Evolutionary conservation across 768 basidiomycete species (phyloP).

Genomic region (Terana coerulea): DNA sequence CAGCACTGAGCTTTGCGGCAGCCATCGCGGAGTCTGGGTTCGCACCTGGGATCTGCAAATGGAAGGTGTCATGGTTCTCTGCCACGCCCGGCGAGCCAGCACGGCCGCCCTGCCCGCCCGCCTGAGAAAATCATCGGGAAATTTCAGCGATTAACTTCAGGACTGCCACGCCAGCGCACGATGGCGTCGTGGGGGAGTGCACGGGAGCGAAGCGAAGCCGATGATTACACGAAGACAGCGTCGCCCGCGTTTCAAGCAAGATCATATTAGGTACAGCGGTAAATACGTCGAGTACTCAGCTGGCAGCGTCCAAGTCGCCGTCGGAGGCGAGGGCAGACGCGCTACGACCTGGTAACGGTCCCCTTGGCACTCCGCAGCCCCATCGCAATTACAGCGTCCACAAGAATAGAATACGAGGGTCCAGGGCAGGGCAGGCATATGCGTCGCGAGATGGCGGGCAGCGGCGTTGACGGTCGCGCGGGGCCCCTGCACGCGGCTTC

Average conservation of each 20-base stretch:
- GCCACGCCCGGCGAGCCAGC: not conserved
- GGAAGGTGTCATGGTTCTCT: not conserved
- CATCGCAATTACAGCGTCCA: not conserved
- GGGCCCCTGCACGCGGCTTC: not conserved
- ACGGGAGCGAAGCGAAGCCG: not conserved
- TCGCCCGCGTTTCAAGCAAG: not conserved
- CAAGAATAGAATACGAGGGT: not conserved
- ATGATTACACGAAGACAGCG: not conserved
- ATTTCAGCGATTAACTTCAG: not conserved
- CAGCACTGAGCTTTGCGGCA: not conserved
- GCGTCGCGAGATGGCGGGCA: too few relatives aligned
- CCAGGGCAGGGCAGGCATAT: not conserved
- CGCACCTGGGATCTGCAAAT: not conserved
- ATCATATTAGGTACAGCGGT: not conserved
- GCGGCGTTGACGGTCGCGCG: slow-evolving; percentile 5
- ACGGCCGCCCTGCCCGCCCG: not conserved
- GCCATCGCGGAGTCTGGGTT: not conserved
- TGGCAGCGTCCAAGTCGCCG: not conserved
- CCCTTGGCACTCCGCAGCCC: not conserved
- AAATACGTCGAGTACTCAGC: not conserved
- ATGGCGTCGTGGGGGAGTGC: not conserved
- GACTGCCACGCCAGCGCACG: not conserved
- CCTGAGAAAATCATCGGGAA: not conserved
- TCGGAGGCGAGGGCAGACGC: not conserved
- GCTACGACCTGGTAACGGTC: not conserved